Percentiles rank a stretch among this genome's conserved stretches.
Conservation (phyloP, 192 early-diverging fungal species). For the Phlyctochytrium arcticum region DNA sequence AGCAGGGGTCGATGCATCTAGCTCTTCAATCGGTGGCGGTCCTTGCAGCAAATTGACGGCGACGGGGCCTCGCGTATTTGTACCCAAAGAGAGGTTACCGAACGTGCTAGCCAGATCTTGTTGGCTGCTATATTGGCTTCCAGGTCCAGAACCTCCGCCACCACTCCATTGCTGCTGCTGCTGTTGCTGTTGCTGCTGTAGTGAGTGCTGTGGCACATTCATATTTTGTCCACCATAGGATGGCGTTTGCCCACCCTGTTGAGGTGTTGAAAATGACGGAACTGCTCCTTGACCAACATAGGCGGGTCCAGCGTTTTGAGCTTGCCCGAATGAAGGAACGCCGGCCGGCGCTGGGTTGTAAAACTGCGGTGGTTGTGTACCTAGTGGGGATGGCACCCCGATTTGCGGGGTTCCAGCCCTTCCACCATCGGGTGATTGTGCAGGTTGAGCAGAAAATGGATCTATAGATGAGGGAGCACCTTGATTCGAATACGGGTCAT, state of each 20-base stretch:
- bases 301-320: neutral
- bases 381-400: neutral
- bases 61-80: constrained; percentile 2
- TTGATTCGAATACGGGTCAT: constrained; percentile 11
- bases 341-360: constrained; percentile 6
- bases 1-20: constrained; percentile 5
- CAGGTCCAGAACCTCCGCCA: neutral
- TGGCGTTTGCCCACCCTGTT: no score
- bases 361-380: constrained; percentile 10
- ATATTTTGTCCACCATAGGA: no score
- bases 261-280: neutral
- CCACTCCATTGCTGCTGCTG: constrained; percentile 2
- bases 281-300: constrained; percentile 6
- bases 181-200: constrained; percentile 21
- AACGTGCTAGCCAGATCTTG: constrained; percentile 3
- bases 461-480: constrained; percentile 6
- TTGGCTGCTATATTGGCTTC: neutral
- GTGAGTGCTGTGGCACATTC: no score
- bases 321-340: neutral
- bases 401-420: constrained; percentile 10
- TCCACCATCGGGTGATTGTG: constrained; percentile 7
- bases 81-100: neutral
- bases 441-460: constrained; percentile 17
- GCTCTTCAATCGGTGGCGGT: constrained; percentile 13
- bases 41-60: constrained; percentile 30